Percentiles rank a stretch among this genome's conserved stretches.
phyloP scores from a whole-genome alignment of 306 rosid genomes.

The Prunus padus region DNA sequence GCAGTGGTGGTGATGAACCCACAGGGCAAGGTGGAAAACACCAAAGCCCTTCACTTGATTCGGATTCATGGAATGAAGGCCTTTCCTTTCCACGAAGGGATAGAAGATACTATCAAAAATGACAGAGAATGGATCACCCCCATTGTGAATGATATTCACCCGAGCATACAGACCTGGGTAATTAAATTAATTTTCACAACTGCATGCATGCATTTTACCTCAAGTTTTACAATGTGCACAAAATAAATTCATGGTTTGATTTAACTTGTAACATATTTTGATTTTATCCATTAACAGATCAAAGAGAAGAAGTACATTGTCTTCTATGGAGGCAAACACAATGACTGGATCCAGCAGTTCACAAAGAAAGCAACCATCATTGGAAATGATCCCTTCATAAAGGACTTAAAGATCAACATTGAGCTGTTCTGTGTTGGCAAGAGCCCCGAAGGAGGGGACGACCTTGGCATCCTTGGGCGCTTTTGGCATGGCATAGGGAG shows the following conservation, averaged over 20 bases:
- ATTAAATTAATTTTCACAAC: background rate
- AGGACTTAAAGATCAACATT: constrained; percentile 38
- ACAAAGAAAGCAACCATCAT: constrained; percentile 38
- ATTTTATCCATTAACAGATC: constrained; percentile 29
- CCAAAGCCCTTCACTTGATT: constrained; percentile 51
- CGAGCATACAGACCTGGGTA: constrained; percentile 36
- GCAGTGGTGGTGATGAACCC: constrained; percentile 37
- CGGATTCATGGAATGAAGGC: constrained; percentile 48
- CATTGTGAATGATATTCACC: constrained; percentile 22
- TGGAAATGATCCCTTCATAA: constrained; percentile 36
- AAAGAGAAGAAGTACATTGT: constrained; percentile 49
- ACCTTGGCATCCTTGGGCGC: constrained; percentile 21
- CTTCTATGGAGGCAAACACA: constrained; percentile 61
- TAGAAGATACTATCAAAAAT: constrained; percentile 9
- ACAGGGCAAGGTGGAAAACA: constrained; percentile 39
- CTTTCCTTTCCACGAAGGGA: constrained; percentile 33
- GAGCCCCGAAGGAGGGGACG: constrained; percentile 31
- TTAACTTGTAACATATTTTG: no score
- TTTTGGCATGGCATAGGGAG: constrained; percentile 50
- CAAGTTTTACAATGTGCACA: no score
- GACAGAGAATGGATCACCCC: constrained; percentile 34
- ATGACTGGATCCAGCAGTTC: constrained; percentile 56
- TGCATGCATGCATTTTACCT: no score
- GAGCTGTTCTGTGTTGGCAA: constrained; percentile 39
- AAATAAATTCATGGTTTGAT: no score